Evolutionary conservation across 345 rosid genomes (phyloP).

Genomic region (Salix koriyanagi): DNA sequence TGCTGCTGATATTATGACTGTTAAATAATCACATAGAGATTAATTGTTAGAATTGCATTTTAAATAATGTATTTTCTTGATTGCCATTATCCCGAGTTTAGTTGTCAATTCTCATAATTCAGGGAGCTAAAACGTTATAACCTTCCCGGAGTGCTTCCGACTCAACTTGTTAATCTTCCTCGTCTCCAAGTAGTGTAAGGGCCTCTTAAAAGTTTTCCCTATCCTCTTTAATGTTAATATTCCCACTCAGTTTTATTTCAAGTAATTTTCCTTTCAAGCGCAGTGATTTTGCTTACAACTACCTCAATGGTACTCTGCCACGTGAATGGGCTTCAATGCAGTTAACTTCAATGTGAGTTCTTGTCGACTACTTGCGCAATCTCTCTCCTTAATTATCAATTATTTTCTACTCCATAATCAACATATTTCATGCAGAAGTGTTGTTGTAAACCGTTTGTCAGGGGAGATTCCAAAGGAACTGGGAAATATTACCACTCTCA

Average conservation of each 20-base stretch:
- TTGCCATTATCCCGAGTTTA: not conserved
- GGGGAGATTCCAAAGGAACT: constrained; percentile 50
- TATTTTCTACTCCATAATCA: not conserved
- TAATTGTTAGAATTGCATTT: not conserved
- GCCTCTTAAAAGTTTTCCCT: not conserved
- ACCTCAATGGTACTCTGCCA: constrained; percentile 53
- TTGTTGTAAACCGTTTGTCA: constrained; percentile 50
- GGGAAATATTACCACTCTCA: constrained; percentile 48
- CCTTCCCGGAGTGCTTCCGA: constrained; percentile 69
- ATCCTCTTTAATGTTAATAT: not conserved
- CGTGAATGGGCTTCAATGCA: constrained; percentile 51
- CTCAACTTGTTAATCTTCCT: constrained; percentile 51
- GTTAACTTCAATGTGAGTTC: constrained; percentile 44
- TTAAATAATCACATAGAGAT: not conserved
- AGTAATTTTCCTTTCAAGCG: constrained; percentile 3
- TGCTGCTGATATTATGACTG: not conserved
- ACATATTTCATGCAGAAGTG: constrained; percentile 33
- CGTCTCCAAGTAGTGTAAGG: constrained; percentile 53
- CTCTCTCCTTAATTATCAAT: not conserved
- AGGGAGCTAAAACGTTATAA: constrained; percentile 45
- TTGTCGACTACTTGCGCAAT: not conserved
- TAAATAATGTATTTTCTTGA: not conserved
- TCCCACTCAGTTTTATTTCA: not conserved
- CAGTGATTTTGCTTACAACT: constrained; percentile 61
- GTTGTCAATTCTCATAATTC: not conserved